Evolutionary conservation across 2,329 filamentous ascomycete genomes (phyloP).

Genomic region (Paecilomyces variotii): DNA sequence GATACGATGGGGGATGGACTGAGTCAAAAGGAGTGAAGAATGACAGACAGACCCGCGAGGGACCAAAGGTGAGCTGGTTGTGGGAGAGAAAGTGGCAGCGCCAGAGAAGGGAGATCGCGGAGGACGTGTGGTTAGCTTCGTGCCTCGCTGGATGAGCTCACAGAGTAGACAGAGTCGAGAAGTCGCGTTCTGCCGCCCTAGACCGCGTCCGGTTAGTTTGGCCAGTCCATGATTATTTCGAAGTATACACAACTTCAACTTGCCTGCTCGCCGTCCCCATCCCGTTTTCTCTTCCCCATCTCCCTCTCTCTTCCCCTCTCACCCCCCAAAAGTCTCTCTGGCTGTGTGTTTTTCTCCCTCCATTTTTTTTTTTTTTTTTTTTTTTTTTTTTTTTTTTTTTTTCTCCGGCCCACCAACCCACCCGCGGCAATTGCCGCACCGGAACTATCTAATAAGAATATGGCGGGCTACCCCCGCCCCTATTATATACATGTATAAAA

Average conservation of each 20-base stretch:
- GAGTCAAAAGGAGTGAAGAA: constrained; percentile 1
- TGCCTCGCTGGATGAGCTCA: constrained; percentile 1
- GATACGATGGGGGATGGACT: constrained; percentile 2
- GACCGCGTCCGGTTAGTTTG: constrained; percentile 3
- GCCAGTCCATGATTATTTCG: background rate
- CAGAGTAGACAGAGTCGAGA: background rate
- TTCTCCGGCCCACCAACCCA: background rate
- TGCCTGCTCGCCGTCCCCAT: background rate
- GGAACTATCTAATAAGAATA: too few species aligned
- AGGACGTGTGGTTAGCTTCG: background rate
- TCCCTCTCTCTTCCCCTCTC: background rate
- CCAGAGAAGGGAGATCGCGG: background rate
- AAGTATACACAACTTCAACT: background rate
- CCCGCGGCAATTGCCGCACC: background rate
- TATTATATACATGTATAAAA: too few species aligned
- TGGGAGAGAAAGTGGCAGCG: background rate
- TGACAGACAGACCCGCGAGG: background rate
- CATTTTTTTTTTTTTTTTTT: background rate
- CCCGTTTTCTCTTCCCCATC: background rate
- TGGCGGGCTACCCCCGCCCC: too few species aligned
- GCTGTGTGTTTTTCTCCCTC: too few species aligned
- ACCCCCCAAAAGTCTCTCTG: background rate
- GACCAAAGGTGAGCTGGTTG: background rate
- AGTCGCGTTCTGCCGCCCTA: background rate
- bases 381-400: too few species aligned